Percentiles rank a stretch among this genome's conserved stretches.
Evolutionary conservation across 2,329 filamentous ascomycete species (phyloP).

Genomic region (Colletotrichum siamense): DNA sequence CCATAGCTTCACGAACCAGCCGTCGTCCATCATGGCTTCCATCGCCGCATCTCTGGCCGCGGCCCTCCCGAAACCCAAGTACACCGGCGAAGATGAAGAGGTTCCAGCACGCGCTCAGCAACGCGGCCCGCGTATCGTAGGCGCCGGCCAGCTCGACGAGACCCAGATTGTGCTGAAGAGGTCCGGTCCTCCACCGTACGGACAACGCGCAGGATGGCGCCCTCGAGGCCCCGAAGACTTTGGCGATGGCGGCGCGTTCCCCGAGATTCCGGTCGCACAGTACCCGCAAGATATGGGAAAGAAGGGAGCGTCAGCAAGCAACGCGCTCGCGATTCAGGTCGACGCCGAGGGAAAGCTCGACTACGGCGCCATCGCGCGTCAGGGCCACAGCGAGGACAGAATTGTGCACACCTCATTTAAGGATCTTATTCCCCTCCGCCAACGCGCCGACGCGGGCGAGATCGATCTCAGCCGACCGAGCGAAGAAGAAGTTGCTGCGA

Average conservation of each 20-base stretch:
- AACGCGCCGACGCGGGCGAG: slow-evolving; percentile 91
- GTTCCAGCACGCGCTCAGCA: slow-evolving; percentile 73
- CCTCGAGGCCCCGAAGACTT: slow-evolving; percentile 90
- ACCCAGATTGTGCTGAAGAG: slow-evolving; percentile 85
- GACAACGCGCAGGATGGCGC: slow-evolving; percentile 87
- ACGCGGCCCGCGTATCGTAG: slow-evolving; percentile 82
- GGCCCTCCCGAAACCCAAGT: slow-evolving; percentile 87
- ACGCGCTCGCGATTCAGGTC: slow-evolving; percentile 91
- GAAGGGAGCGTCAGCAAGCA: slow-evolving; percentile 75
- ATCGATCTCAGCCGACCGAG: slow-evolving; percentile 85
- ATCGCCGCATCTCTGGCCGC: slow-evolving; percentile 76
- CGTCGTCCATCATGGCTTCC: slow-evolving; percentile 61
- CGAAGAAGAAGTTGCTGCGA: slow-evolving; percentile 82
- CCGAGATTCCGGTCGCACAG: slow-evolving; percentile 90
- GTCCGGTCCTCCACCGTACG: slow-evolving; percentile 86
- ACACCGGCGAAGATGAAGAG: slow-evolving; percentile 89
- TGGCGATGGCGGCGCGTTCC: slow-evolving; percentile 94
- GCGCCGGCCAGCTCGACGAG: slow-evolving; percentile 80
- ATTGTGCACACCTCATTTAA: slow-evolving; percentile 97
- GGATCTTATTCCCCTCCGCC: slow-evolving; percentile 90
- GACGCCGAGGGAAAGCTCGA: slow-evolving; percentile 92
- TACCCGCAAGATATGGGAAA: slow-evolving; percentile 96
- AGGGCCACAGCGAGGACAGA: slow-evolving; percentile 82
- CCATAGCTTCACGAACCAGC: slow-evolving; percentile 17
- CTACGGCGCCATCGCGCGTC: slow-evolving; percentile 92